Conservation (phyloP, 164 flowering plant genomes). For the Magnolia changhungtana region DNA sequence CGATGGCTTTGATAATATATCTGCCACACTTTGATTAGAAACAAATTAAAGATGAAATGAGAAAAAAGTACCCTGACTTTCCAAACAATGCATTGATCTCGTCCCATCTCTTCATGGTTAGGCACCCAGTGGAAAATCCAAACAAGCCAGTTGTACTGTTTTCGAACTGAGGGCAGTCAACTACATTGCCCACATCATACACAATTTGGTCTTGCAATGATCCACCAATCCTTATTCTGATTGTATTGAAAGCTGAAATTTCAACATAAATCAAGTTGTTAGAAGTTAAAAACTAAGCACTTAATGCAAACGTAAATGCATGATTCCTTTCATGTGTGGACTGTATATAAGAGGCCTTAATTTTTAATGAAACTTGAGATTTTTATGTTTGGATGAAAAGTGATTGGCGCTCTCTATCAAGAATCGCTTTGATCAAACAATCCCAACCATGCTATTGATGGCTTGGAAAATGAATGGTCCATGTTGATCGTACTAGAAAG, state of each 20-base stretch:
- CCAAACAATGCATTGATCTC: slow-evolving; percentile 34
- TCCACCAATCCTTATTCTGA: slow-evolving; percentile 68
- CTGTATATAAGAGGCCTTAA: neutral
- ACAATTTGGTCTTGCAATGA: slow-evolving; percentile 64
- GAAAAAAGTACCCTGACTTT: slow-evolving; percentile 26
- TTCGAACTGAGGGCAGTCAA: slow-evolving; percentile 30
- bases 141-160: slow-evolving; percentile 34
- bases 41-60: neutral
- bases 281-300: neutral
- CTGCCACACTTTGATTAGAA: neutral
- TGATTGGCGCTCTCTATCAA: no score
- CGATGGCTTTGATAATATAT: neutral
- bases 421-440: no score
- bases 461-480: no score
- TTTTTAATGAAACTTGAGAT: no score
- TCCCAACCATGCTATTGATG: no score
- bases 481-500: no score
- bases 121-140: slow-evolving; percentile 56
- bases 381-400: no score
- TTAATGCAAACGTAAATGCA: neutral
- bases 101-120: slow-evolving; percentile 66
- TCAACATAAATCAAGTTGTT: neutral
- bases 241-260: slow-evolving; percentile 33
- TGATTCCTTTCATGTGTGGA: neutral
- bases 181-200: slow-evolving; percentile 27